Evolutionary conservation across 2,329 filamentous ascomycete genomes (phyloP).

Genomic region (Cladosporium oxysporum): DNA sequence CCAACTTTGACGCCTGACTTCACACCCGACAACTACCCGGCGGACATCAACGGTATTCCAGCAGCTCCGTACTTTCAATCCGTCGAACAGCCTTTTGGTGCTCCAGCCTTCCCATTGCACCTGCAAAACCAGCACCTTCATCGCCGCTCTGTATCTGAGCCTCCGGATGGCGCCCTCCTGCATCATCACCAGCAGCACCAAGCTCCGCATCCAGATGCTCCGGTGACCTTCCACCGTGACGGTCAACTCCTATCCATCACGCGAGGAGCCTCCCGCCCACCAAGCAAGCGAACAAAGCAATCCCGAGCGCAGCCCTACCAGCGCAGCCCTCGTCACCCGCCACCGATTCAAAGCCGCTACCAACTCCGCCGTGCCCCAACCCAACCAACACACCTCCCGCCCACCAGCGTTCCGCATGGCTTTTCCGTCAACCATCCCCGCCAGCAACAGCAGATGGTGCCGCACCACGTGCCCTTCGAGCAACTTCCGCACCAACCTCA

Average conservation of each 20-base stretch:
- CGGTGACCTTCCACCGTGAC: constrained; percentile 29
- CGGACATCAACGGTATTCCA: constrained; percentile 17
- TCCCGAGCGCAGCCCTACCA: constrained; percentile 22
- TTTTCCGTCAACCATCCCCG: constrained; percentile 12
- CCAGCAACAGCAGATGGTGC: constrained; percentile 16
- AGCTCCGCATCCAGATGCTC: not conserved
- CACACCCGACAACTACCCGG: constrained; percentile 23
- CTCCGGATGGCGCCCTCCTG: constrained; percentile 24
- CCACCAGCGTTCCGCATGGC: constrained; percentile 25
- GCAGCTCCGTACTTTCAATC: constrained; percentile 29
- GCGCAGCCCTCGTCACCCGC: constrained; percentile 5
- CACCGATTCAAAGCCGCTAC: constrained; percentile 4
- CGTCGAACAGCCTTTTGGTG: constrained; percentile 24
- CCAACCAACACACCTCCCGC: constrained; percentile 22
- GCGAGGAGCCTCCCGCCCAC: constrained; percentile 17
- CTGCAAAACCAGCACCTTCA: constrained; percentile 21
- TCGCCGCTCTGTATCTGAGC: constrained; percentile 32
- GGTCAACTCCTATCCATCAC: constrained; percentile 28
- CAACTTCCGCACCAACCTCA: constrained; percentile 19
- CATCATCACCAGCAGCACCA: constrained; percentile 7
- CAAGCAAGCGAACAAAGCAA: constrained; percentile 22
- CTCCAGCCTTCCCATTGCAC: constrained; percentile 16
- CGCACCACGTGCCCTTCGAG: not conserved
- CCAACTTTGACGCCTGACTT: constrained; percentile 13
- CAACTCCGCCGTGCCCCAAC: constrained; percentile 22